phyloP scores from a whole-genome alignment of 176 grass and related monocot genomes.

The Saccharum spontaneum region DNA sequence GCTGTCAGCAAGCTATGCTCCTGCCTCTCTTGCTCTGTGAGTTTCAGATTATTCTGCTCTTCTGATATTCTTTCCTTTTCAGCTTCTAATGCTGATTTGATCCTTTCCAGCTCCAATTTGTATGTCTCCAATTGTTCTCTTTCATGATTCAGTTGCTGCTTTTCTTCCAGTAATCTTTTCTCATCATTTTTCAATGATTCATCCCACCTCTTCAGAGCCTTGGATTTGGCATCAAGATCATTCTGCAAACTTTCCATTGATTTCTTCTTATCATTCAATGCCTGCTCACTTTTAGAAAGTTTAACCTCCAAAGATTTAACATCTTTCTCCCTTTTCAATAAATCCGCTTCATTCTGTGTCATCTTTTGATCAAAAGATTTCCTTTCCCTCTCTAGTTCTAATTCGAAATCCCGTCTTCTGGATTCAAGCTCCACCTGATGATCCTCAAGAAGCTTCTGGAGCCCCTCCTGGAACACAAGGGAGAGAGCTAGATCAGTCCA shows the following conservation, averaged over 20 bases:
- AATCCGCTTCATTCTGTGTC: slow-evolving; percentile 41
- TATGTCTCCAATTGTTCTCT: slow-evolving; percentile 39
- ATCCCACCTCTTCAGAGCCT: slow-evolving; percentile 76
- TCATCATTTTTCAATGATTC: slow-evolving; percentile 60
- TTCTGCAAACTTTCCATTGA: slow-evolving; percentile 62
- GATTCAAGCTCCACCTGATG: slow-evolving; percentile 70
- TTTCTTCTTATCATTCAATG: slow-evolving; percentile 58
- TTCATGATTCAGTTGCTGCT: slow-evolving; percentile 49
- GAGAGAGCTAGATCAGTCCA: slow-evolving; percentile 7
- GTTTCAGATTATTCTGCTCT: slow-evolving; percentile 67
- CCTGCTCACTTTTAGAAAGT: slow-evolving; percentile 60
- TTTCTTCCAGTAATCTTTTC: slow-evolving; percentile 63
- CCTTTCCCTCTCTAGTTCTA: slow-evolving; percentile 59
- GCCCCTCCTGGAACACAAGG: slow-evolving; percentile 56
- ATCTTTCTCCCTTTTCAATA: slow-evolving; percentile 70
- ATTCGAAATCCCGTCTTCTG: slow-evolving; percentile 69
- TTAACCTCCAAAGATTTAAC: slow-evolving; percentile 53
- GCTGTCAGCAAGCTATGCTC: slow-evolving; percentile 51
- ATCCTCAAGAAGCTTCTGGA: slow-evolving; percentile 83
- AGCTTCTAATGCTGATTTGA: slow-evolving; percentile 60
- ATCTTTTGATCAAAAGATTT: slow-evolving; percentile 69
- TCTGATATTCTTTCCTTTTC: slow-evolving; percentile 65
- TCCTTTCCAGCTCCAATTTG: slow-evolving; percentile 56
- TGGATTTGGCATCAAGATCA: slow-evolving; percentile 75
- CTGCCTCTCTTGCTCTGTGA: slow-evolving; percentile 78